A percentile compares a stretch with the other conserved stretches of the same genome.
phyloP scores from a whole-genome alignment of 2,329 filamentous ascomycete genomes.

The Diaporthe velutina region DNA sequence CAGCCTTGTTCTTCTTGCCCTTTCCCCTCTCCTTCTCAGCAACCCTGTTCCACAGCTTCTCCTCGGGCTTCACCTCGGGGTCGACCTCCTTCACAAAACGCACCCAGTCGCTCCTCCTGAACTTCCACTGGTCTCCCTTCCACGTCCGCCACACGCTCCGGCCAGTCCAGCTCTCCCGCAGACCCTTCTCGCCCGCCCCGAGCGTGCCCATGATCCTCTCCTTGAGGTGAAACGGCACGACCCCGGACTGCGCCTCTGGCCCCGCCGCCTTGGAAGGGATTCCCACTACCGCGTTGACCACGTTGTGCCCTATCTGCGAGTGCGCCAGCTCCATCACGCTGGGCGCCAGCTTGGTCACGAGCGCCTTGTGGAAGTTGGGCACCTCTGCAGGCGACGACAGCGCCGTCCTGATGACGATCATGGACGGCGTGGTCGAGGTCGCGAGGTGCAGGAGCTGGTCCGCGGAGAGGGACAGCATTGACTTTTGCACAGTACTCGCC shows the following conservation, averaged over 20 bases:
- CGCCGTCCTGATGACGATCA: conserved; percentile 64
- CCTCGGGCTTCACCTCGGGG: conserved; percentile 43
- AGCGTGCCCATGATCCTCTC: conserved; percentile 66
- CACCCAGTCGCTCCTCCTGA: conserved; percentile 67
- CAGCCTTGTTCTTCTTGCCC: conserved; percentile 23
- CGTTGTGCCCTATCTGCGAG: conserved; percentile 64
- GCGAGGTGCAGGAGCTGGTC: conserved; percentile 75
- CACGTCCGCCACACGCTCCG: conserved; percentile 69
- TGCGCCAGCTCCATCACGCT: conserved; percentile 60
- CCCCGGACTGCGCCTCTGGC: conserved; percentile 45
- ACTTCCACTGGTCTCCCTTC: conserved; percentile 70
- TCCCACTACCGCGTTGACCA: conserved; percentile 62
- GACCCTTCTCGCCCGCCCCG: conserved; percentile 59
- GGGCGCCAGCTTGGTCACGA: conserved; percentile 62
- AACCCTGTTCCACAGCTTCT: conserved; percentile 36
- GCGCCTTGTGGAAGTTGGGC: conserved; percentile 67
- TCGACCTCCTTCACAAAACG: conserved; percentile 67
- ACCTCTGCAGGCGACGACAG: conserved; percentile 61
- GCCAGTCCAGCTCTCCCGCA: conserved; percentile 67
- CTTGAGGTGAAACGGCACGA: conserved; percentile 70
- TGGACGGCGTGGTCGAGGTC: conserved; percentile 63
- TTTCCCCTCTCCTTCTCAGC: conserved; percentile 33
- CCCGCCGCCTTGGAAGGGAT: conserved; percentile 64
- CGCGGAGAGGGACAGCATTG: conserved; percentile 71
- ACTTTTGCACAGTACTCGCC: conserved; percentile 78